Evolutionary conservation across 345 rosid species (phyloP).

Genomic region (Aethionema arabicum): DNA sequence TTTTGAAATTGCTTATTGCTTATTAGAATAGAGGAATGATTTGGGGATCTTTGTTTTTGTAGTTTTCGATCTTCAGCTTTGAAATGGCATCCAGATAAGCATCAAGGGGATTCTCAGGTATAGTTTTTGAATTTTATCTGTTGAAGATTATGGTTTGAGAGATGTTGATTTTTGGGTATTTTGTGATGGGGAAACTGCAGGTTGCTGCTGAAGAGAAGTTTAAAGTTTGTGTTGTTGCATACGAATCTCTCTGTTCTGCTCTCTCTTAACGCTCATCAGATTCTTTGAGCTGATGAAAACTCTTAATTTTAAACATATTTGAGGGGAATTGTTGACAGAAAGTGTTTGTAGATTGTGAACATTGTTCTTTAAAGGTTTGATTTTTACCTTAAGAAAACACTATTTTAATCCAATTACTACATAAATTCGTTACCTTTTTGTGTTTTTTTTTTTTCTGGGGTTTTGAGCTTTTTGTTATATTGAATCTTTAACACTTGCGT

Average conservation of each 20-base stretch:
- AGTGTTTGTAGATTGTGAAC: too few species aligned
- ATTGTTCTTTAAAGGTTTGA: too few species aligned
- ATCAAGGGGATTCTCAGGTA: constrained; percentile 76
- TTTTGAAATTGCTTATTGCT: background rate
- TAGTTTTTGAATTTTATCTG: background rate
- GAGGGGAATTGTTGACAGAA: too few species aligned
- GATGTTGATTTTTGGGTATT: background rate
- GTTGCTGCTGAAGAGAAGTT: constrained; percentile 84
- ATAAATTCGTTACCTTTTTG: too few species aligned
- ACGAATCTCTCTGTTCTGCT: constrained; percentile 69
- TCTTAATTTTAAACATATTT: too few species aligned
- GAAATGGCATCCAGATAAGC: constrained; percentile 96
- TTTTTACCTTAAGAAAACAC: too few species aligned
- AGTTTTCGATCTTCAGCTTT: constrained; percentile 72
- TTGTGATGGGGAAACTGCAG: constrained; percentile 43
- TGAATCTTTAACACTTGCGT: background rate
- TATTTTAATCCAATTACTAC: too few species aligned
- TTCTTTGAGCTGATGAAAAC: too few species aligned
- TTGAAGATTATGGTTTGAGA: background rate
- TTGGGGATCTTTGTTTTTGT: constrained; percentile 26
- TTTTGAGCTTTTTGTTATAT: too few species aligned
- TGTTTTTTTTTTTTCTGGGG: too few species aligned
- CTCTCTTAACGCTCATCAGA: constrained; percentile 34
- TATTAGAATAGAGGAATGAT: background rate
- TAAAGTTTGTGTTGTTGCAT: constrained; percentile 70